phyloP scores from a whole-genome alignment of 1,139 yeast species.

The Pichia sp. region DNA sequence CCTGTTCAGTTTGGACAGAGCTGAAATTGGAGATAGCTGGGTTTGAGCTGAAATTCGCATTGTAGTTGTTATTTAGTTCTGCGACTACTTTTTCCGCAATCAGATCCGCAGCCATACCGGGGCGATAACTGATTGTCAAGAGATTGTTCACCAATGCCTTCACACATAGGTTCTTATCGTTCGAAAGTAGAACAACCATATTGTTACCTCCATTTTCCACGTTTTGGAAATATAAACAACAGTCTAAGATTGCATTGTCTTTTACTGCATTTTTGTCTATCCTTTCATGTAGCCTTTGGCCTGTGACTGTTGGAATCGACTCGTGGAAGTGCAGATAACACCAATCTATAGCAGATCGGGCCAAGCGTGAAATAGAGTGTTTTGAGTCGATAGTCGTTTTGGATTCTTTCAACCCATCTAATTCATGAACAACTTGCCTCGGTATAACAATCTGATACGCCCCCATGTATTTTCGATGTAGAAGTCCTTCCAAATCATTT shows the following conservation, averaged over 20 bases:
- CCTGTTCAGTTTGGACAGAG: too few relatives aligned
- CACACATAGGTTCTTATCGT: slow-evolving; percentile 77
- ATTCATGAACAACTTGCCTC: slow-evolving; percentile 61
- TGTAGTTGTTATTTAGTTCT: slow-evolving; percentile 35
- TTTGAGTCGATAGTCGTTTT: slow-evolving; percentile 17
- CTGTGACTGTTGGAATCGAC: slow-evolving; percentile 48
- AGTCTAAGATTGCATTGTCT: slow-evolving; percentile 85
- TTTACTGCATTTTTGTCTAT: slow-evolving; percentile 43
- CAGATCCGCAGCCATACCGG: slow-evolving; percentile 55
- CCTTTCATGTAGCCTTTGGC: slow-evolving; percentile 59
- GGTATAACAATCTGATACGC: slow-evolving; percentile 57
- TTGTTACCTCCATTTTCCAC: slow-evolving; percentile 33
- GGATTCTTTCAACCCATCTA: slow-evolving; percentile 71
- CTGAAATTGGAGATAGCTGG: neutral
- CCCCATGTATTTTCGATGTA: slow-evolving; percentile 43
- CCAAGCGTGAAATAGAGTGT: slow-evolving; percentile 48
- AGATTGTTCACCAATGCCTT: slow-evolving; percentile 70
- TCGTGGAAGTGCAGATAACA: slow-evolving; percentile 59
- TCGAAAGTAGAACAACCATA: slow-evolving; percentile 65
- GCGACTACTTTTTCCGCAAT: slow-evolving; percentile 50
- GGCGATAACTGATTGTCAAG: slow-evolving; percentile 61
- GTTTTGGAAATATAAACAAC: slow-evolving; percentile 61
- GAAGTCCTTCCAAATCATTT: slow-evolving; percentile 40
- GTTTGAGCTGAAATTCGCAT: neutral
- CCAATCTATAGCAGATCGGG: slow-evolving; percentile 80